These are phyloP conservation scores for Chaetoceros muelleri DNA, from an alignment of 108 stramenopile genomes.

Conservation along the genomic window DNA sequence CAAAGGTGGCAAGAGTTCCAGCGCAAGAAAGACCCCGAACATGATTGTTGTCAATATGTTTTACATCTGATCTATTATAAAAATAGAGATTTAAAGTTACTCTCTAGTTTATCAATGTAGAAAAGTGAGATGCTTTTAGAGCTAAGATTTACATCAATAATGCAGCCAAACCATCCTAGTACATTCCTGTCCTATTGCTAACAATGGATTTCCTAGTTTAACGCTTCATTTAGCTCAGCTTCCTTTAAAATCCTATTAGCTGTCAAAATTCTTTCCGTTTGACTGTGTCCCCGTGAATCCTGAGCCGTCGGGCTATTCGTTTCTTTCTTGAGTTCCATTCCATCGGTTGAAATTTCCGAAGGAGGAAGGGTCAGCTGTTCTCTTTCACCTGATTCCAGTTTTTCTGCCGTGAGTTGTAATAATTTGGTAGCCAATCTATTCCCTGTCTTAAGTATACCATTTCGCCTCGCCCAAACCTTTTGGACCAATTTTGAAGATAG, in stretches of 20 bases:
- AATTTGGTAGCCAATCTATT: slow-evolving; percentile 54
- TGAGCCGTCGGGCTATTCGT: background rate
- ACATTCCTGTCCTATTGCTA: too few species aligned
- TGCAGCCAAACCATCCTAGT: too few species aligned
- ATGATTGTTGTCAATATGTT: too few species aligned
- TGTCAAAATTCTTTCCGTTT: background rate
- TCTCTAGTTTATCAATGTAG: too few species aligned
- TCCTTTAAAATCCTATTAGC: background rate
- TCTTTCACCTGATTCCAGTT: slow-evolving; percentile 48
- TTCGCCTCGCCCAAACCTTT: slow-evolving; percentile 66
- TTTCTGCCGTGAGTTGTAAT: slow-evolving; percentile 56
- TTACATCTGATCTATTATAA: too few species aligned
- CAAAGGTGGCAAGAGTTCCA: too few species aligned
- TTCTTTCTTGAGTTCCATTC: background rate
- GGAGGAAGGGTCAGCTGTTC: slow-evolving; percentile 7
- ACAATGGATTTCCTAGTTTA: background rate
- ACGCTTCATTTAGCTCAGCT: background rate
- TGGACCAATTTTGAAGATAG: slow-evolving; percentile 46
- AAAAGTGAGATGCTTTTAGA: too few species aligned
- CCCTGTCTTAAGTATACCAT: slow-evolving; percentile 47
- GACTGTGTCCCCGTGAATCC: background rate
- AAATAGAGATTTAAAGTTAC: too few species aligned
- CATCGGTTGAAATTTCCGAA: background rate
- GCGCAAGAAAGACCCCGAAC: too few species aligned
- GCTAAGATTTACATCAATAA: too few species aligned